Base-by-base conservation (phyloP, 352 stramenopile species). In the Pythium grandisporangium region DNA sequence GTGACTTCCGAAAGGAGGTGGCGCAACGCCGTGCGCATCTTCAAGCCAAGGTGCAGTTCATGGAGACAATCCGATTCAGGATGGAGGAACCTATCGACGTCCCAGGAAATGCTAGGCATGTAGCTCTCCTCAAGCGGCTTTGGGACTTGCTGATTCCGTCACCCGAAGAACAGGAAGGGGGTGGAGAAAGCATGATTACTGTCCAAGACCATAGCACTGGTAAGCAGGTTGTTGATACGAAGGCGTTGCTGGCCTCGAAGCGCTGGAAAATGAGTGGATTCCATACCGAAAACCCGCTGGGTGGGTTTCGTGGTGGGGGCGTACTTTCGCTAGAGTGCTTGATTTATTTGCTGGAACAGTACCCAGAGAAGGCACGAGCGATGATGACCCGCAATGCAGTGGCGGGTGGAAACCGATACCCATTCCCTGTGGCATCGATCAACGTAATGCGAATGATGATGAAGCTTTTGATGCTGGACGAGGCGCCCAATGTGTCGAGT, bases 361-460 rank as follows among this genome's bases (percentile, higher is more conserved):
- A 92, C 41, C 71, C 72, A 6, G 70, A 85, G 17, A 92, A 92
- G 40, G 69, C 73, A 2, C 39, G 48, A 14, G 48, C 55, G n/a
- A 89, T 92, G 76, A 88, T 92, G 75, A 34, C 52, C 37, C 70
- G 71, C 45, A 89, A 89, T 55, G 73, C 73, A 4, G 42, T 71
- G 13, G 55, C 79, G 1, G 79, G 79, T 14, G 79, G 79, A 16
- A 87, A 80, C 25, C 70, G 79, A 11, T 92, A 89, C 38, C 76
- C 76, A 39, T 89, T 90, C 52, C 79, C 79, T 14, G 79, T 92
- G 24, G 79, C 79, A 5, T 72, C 66, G 34, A 85, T 92, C 54
- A 92, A 92, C 47, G 76, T 92, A n/a, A 61, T 90, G 67, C 73
- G 79, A 13, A 89, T 92, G 79, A 62, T 88, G 58, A 61, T 88